phyloP scores from a whole-genome alignment of 306 rosid species.

The Casuarina glauca region DNA sequence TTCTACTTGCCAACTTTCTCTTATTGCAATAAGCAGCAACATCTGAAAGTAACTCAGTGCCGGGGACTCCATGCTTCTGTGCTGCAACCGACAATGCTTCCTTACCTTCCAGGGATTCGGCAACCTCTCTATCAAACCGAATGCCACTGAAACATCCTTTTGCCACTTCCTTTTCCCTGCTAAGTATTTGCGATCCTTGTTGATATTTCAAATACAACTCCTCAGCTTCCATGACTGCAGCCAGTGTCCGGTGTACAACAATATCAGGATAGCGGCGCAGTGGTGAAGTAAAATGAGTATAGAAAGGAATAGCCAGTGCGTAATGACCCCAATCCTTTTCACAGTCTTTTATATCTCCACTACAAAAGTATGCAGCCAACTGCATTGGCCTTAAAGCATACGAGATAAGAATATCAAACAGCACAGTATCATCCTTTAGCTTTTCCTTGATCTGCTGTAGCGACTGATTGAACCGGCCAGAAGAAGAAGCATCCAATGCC shows the following conservation, averaged over 20 bases:
- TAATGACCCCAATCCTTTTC: slow-evolving; percentile 72
- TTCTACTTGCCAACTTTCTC: slow-evolving; percentile 73
- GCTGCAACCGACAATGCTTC: slow-evolving; percentile 73
- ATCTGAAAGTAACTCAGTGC: slow-evolving; percentile 45
- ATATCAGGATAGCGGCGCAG: slow-evolving; percentile 94
- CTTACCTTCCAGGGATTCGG: slow-evolving; percentile 64
- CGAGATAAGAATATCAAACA: slow-evolving; percentile 56
- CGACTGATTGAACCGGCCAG: slow-evolving; percentile 62
- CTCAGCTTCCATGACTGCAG: slow-evolving; percentile 85
- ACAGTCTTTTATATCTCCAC: slow-evolving; percentile 52
- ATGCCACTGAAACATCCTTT: slow-evolving; percentile 73
- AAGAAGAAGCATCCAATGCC: slow-evolving; percentile 69
- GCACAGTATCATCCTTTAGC: slow-evolving; percentile 72
- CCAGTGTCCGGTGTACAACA: slow-evolving; percentile 78
- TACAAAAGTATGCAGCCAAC: slow-evolving; percentile 76
- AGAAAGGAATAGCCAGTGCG: slow-evolving; percentile 71
- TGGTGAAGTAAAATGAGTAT: slow-evolving; percentile 94
- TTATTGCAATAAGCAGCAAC: slow-evolving; percentile 73
- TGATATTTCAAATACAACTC: slow-evolving; percentile 52
- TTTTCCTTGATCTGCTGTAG: slow-evolving; percentile 57
- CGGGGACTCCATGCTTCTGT: slow-evolving; percentile 60
- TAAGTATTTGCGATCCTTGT: slow-evolving; percentile 26
- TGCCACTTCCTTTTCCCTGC: slow-evolving; percentile 29
- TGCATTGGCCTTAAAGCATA: slow-evolving; percentile 86
- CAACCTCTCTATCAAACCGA: slow-evolving; percentile 59